Base-by-base conservation (phyloP, 305 asterid genomes). In the Vinca major region DNA sequence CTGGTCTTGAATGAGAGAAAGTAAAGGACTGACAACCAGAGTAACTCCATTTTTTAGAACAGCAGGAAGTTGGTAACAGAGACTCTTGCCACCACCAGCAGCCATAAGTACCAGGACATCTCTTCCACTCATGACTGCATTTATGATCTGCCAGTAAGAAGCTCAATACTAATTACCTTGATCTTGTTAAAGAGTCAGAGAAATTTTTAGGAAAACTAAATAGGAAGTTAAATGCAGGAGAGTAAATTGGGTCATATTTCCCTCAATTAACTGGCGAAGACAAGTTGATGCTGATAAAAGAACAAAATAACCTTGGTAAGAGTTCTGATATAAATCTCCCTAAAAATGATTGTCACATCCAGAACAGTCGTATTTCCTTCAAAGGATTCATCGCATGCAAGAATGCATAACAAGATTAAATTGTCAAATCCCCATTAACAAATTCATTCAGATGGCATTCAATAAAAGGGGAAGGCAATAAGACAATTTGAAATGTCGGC, bases 1-100 rank as follows among this genome's bases (percentile, higher is more conserved):
- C 97, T 92, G 98, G 72, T 92, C 98, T 78, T 92, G 98, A 80
- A 92, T 92, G 73, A 92, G 98, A 62, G 98, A 90, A 70, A 92
- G 85, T 83, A 92, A 81, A 79, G 96, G 98, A 76, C 95, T 90
- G 85, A 92, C 90, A 52, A 88, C 95, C 66, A 92, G 89, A 77
- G 96, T 85, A 74, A 90, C 88, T 62, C 98, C 97, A 39, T 84
- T 78, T 73, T 79, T 83, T 67, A 92, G 94, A 80, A 92, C 72
- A 7, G 96, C 96, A 5, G 98, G 98, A 80, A 92, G 98, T 78
- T 92, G 96, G 84, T 92, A 92, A 81, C 98, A 92, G 58, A 92
- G 83, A 78, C 97, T 90, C 86, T 92, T 92, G 68, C 96, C 98
- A 54, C 97, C 96, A 69, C 98, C 96, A 74, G 97, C 96, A 62